These are phyloP conservation scores for Alternaria sp. DNA, from an alignment of 2,329 filamentous ascomycete species.

Conservation along the genomic window DNA sequence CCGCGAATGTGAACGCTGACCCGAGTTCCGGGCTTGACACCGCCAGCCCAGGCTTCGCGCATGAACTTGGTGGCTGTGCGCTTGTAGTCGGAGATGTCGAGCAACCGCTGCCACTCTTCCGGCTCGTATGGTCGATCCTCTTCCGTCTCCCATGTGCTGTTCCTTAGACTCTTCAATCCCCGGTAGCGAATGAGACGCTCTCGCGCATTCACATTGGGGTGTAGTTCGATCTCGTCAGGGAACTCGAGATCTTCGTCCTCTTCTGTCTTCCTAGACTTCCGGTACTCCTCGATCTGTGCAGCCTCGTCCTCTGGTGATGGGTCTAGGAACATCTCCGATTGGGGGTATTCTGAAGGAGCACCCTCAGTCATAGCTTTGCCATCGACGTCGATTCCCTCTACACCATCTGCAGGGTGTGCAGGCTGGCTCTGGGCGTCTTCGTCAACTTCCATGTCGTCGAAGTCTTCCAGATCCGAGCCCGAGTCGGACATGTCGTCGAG, in stretches of 20 bases:
- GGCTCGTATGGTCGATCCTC: constrained; percentile 89
- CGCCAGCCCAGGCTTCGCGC: constrained; percentile 86
- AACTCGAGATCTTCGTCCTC: constrained; percentile 92
- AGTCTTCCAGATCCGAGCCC: constrained; percentile 76
- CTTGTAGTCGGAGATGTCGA: constrained; percentile 90
- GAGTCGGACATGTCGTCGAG: constrained; percentile 81
- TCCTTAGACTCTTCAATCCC: constrained; percentile 88
- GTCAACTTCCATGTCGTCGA: constrained; percentile 64
- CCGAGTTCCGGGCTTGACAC: constrained; percentile 80
- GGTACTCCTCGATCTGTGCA: constrained; percentile 80
- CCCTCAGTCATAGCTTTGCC: constrained; percentile 72
- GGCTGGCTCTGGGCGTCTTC: constrained; percentile 61
- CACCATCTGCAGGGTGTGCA: constrained; percentile 78
- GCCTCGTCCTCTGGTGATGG: constrained; percentile 82
- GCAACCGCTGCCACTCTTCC: constrained; percentile 83
- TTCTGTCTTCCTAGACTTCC: constrained; percentile 77
- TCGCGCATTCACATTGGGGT: constrained; percentile 81
- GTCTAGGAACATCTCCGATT: constrained; percentile 90
- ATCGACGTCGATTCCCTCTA: constrained; percentile 66
- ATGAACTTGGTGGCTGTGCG: constrained; percentile 77
- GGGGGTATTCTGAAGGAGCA: constrained; percentile 86
- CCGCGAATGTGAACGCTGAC: constrained; percentile 78
- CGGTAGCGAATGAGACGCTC: constrained; percentile 87
- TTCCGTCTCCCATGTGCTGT: constrained; percentile 85
- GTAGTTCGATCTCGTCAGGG: constrained; percentile 94